Conservation (phyloP, 2,329 filamentous ascomycete species). For the Xylaria sp. region DNA sequence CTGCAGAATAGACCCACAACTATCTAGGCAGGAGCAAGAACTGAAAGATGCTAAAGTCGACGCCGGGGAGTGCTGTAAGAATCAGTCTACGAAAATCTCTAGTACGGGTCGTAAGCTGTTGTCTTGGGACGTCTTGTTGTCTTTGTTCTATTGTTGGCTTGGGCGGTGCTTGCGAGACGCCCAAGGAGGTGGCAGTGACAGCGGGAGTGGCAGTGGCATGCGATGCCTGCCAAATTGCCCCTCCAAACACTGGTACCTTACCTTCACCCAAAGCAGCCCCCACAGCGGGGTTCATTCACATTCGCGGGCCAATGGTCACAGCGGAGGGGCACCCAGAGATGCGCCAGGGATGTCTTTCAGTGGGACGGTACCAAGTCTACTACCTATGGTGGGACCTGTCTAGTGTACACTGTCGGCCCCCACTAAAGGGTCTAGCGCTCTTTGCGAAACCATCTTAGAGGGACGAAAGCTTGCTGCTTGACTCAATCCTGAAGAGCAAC, state of each 20-base stretch:
- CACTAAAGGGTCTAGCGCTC: neutral
- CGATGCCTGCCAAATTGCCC: neutral
- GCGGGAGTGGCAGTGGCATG: no score
- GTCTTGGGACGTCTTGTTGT: neutral
- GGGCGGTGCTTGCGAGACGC: slow-evolving; percentile 20
- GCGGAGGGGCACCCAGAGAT: no score
- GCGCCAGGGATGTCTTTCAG: no score
- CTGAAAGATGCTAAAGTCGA: neutral
- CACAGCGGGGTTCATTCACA: slow-evolving; percentile 25
- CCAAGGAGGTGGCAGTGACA: slow-evolving; percentile 28
- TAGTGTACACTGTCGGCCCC: no score
- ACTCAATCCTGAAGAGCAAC: neutral
- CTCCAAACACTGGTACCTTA: slow-evolving; percentile 9
- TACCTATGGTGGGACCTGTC: no score
- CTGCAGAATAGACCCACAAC: neutral
- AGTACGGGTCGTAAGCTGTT: neutral
- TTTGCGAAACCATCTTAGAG: slow-evolving; percentile 11
- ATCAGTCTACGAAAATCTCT: neutral
- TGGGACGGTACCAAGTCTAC: no score
- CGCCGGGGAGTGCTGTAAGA: neutral
- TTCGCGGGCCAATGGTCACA: slow-evolving; percentile 31
- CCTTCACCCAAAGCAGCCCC: slow-evolving; percentile 3
- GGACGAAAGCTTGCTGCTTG: neutral
- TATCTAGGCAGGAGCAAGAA: neutral
- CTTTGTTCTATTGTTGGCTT: slow-evolving; percentile 21